These are phyloP conservation scores for Trametes maxima DNA, from an alignment of 768 basidiomycete genomes.

Conservation along the genomic window DNA sequence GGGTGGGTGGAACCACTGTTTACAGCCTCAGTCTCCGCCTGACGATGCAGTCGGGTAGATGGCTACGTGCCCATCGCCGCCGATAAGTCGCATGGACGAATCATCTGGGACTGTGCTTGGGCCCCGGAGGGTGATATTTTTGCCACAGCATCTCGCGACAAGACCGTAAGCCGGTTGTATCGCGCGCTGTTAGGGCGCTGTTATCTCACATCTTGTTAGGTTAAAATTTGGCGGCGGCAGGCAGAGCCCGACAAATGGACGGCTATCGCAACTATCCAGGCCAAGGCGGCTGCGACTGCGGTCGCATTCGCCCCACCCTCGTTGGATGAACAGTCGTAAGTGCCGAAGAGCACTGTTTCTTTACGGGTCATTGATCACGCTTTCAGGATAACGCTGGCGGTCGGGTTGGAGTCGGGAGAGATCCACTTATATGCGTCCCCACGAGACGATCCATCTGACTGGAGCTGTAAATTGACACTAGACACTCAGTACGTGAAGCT, in stretches of 20 bases:
- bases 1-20: not conserved
- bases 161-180: conserved; percentile 59
- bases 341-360: not conserved
- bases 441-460: conserved; percentile 38
- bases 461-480: conserved; percentile 51
- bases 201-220: conserved; percentile 49
- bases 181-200: not conserved
- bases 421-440: conserved; percentile 62
- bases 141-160: conserved; percentile 94
- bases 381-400: conserved; percentile 61
- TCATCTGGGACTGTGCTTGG: conserved; percentile 98
- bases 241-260: conserved; percentile 50
- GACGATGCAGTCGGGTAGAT: conserved; percentile 11
- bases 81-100: conserved; percentile 86
- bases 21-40: not conserved
- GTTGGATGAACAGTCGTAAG: not conserved
- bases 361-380: not conserved
- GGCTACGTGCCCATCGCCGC: conserved; percentile 66
- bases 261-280: conserved; percentile 61
- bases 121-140: conserved; percentile 74
- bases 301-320: conserved; percentile 57
- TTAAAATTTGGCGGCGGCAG: conserved; percentile 75
- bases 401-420: conserved; percentile 84
- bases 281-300: conserved; percentile 80
- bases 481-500: conserved; percentile 49